phyloP scores from a whole-genome alignment of 2,329 filamentous ascomycete genomes.

The Paecilomyces fulvus region DNA sequence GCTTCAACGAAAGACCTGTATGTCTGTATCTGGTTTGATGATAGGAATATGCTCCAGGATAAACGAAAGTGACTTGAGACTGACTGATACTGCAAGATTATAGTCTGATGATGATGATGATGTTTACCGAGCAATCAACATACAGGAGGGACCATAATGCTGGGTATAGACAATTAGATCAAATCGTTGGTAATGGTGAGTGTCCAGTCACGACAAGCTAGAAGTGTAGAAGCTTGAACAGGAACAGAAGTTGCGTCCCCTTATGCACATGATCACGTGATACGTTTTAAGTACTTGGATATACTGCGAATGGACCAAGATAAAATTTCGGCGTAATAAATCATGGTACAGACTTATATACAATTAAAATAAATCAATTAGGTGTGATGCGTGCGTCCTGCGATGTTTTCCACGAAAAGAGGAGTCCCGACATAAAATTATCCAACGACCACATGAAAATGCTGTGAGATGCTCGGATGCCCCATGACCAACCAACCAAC shows the following conservation, averaged over 20 bases:
- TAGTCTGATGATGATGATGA: too few relatives aligned
- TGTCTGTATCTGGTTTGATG: too few relatives aligned
- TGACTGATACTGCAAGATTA: too few relatives aligned
- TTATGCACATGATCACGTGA: neutral
- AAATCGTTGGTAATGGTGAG: constrained; percentile 1
- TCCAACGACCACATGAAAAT: neutral
- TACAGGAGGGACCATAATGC: too few relatives aligned
- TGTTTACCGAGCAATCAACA: too few relatives aligned
- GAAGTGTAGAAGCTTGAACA: neutral
- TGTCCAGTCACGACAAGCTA: neutral
- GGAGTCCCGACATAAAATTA: neutral
- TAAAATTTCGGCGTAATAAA: neutral
- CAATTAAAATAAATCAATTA: neutral
- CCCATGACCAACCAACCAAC: neutral
- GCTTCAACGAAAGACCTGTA: too few relatives aligned
- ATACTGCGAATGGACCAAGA: neutral
- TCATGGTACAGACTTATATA: neutral
- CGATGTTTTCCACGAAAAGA: neutral
- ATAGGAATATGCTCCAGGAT: too few relatives aligned
- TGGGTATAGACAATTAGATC: too few relatives aligned
- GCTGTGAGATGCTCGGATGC: neutral
- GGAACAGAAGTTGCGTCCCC: neutral
- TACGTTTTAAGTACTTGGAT: neutral
- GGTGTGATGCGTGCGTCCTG: neutral
- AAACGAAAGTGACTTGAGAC: too few relatives aligned